Base-by-base conservation (phyloP, 768 basidiomycete genomes). In the Inosperma sp. region DNA sequence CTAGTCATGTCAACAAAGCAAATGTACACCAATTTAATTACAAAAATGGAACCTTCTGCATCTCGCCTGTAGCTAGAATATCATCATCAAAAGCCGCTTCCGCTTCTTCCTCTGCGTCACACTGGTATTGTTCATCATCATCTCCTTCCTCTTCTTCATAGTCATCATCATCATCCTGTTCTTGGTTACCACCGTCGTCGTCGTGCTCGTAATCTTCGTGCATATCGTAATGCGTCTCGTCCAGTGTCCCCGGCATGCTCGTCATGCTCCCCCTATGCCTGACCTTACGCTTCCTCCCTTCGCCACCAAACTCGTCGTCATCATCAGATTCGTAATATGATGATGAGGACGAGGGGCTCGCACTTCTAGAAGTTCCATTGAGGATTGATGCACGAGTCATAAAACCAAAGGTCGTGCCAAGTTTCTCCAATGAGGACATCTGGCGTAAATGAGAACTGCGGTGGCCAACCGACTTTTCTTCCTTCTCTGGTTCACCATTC, bases 231-330 rank as follows among this genome's bases (percentile, higher is more conserved):
- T 79, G 71, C 60, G 76, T 72, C 54, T 84, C 68, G 52, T 85
- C 81, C 53, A 92, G 66, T 17, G 88, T 86, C 25, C 91, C 91
- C 10, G 89, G 91, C 86, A 94, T 92, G 62, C 89, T 92, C 35
- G 81, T 80, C 66, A 86, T 79, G 56, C 89, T 89, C 60, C 78
- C 73, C 54, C 77, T 73, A 55, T 85, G 71, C 46, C 56, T 52
- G 65, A 69, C 51, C 66, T 63, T 57, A 69, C 65, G 63, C 67
- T 53, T 43, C 42, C 71, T 58, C 65, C 66, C 68, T 13, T 75
- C 78, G 19, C 71, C 66, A 10, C 66, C 63, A 5, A 67, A 66
- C 17, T 74, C 75, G 2, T 69, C 72, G 1, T 73, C 73, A 27
- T 77, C 76, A 21, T 74, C 76, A n/a, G 75, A 75, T 7, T 80